A percentile compares a stretch with the other conserved stretches of the same genome.
phyloP scores from a whole-genome alignment of 1,139 yeast genomes.

The Hyphopichia burtonii region DNA sequence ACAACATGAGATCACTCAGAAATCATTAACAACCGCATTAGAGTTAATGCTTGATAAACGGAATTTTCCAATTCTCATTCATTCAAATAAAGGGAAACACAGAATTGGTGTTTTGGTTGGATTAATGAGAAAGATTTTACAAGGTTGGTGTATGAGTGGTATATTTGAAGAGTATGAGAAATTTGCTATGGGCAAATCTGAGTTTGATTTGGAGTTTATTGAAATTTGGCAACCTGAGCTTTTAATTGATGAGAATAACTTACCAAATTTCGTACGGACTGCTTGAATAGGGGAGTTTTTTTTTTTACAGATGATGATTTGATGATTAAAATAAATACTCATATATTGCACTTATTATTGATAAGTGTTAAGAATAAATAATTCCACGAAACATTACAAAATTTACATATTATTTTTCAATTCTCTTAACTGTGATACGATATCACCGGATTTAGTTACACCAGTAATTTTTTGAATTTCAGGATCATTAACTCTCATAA shows the following conservation, averaged over 20 bases:
- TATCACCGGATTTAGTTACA: constrained; percentile 39
- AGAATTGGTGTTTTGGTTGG: constrained; percentile 92
- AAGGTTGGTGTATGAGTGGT: constrained; percentile 93
- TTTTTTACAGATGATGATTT: not conserved
- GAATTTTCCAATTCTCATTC: constrained; percentile 84
- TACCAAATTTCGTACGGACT: constrained; percentile 39
- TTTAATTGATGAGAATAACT: constrained; percentile 26
- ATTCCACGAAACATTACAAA: no score
- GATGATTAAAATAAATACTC: constrained; percentile 1
- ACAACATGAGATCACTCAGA: constrained; percentile 35
- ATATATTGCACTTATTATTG: not conserved
- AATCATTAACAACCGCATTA: constrained; percentile 60
- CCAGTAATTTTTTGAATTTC: constrained; percentile 50
- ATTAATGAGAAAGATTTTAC: constrained; percentile 75
- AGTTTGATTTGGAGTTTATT: constrained; percentile 75
- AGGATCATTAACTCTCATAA: constrained; percentile 71
- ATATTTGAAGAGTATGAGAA: constrained; percentile 91
- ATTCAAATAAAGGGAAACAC: constrained; percentile 94
- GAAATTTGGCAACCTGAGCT: constrained; percentile 50
- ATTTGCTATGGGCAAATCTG: constrained; percentile 92
- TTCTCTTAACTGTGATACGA: constrained; percentile 67
- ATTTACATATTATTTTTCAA: constrained; percentile 58
- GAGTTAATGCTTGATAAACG: constrained; percentile 62
- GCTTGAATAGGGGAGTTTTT: constrained; percentile 4
- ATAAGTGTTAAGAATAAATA: not conserved